phyloP scores from a whole-genome alignment of 2,329 filamentous ascomycete genomes.

The Cephalotrichum gorgonifer region DNA sequence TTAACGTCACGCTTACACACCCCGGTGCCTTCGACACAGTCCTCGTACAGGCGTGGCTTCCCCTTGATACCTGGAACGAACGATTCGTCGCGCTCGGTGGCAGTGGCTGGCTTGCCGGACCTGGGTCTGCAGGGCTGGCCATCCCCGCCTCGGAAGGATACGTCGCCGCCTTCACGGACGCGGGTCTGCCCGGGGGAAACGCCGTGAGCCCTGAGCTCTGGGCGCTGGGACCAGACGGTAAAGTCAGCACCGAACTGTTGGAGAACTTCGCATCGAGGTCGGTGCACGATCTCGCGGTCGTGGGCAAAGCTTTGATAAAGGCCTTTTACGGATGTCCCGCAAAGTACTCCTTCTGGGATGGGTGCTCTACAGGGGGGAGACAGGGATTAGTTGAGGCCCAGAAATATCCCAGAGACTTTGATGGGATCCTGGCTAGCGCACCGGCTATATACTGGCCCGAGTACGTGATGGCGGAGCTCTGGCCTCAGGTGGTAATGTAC shows the following conservation, averaged over 20 bases:
- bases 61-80: constrained; percentile 8
- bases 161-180: not conserved
- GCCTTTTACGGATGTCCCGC: constrained; percentile 32
- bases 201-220: not conserved
- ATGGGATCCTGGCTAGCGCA: constrained; percentile 41
- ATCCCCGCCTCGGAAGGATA: not conserved
- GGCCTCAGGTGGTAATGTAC: constrained; percentile 19
- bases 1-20: constrained; percentile 9
- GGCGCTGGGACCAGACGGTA: constrained; percentile 6
- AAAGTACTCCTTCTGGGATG: constrained; percentile 42
- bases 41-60: constrained; percentile 10
- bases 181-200: not conserved
- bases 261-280: constrained; percentile 19
- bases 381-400: constrained; percentile 46
- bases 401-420: constrained; percentile 43
- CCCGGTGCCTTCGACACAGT: constrained; percentile 8
- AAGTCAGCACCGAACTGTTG: constrained; percentile 13
- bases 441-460: constrained; percentile 11
- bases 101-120: constrained; percentile 9
- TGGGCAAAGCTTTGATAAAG: constrained; percentile 35
- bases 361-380: constrained; percentile 49
- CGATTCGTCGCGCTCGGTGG: constrained; percentile 10
- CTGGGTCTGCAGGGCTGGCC: not conserved
- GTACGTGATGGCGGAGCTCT: constrained; percentile 7
- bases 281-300: constrained; percentile 16